Evolutionary conservation across 306 rosid species (phyloP).

Genomic region (Rubus idaeus): DNA sequence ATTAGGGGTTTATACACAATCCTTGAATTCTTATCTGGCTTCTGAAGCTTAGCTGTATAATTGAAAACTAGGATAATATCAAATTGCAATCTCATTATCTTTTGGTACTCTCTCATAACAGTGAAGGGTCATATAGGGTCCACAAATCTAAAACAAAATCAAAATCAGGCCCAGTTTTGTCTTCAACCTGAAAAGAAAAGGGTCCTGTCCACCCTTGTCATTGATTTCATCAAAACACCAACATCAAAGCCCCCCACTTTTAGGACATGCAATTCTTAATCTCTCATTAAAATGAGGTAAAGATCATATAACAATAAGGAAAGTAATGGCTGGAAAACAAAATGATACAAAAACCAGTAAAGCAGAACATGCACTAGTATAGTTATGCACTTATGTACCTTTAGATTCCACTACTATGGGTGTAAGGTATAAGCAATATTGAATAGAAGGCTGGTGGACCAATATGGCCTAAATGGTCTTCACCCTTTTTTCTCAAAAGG

Average conservation of each 20-base stretch:
- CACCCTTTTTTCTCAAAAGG: background rate
- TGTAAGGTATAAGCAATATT: no score
- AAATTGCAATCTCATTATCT: background rate
- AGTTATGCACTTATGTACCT: background rate
- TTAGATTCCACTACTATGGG: background rate
- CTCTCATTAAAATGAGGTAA: background rate
- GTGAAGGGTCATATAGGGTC: conserved; percentile 6
- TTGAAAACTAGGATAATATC: background rate
- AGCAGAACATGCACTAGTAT: background rate
- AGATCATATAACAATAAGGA: background rate
- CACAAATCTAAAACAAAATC: conserved; percentile 7
- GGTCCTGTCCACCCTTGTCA: background rate
- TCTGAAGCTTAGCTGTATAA: background rate
- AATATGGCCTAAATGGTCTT: background rate
- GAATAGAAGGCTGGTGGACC: no score
- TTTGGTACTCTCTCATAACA: background rate
- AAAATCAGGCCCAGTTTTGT: conserved; percentile 2
- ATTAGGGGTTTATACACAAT: background rate
- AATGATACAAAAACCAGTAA: conserved; percentile 2
- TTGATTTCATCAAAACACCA: conserved; percentile 6
- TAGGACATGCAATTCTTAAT: background rate
- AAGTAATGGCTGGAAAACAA: background rate
- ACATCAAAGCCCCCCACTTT: conserved; percentile 1
- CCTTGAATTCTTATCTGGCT: background rate
- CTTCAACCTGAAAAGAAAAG: conserved; percentile 3